Conservation (phyloP, 2,329 filamentous ascomycete genomes). For the Hymenoscyphus infarciens region DNA sequence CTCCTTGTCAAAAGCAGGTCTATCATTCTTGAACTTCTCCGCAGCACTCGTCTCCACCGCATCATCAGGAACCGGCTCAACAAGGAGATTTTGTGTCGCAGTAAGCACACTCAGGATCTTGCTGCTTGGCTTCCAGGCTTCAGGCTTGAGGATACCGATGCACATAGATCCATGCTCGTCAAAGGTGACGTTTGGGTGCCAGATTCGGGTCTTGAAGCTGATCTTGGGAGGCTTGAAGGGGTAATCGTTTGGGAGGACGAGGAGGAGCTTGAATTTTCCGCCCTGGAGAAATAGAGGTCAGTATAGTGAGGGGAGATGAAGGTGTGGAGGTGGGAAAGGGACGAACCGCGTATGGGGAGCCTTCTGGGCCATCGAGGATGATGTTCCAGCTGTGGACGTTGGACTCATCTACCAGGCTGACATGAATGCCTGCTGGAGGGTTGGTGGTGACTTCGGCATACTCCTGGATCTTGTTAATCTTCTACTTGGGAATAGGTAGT, state of each 20-base stretch:
- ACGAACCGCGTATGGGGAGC: constrained; percentile 62
- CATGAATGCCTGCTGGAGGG: constrained; percentile 54
- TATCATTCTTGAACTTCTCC: constrained; percentile 64
- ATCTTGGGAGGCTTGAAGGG: constrained; percentile 71
- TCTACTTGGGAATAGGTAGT: background rate
- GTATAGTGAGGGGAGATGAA: background rate
- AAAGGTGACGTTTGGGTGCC: constrained; percentile 72
- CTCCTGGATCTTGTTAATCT: constrained; percentile 45
- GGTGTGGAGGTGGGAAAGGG: background rate
- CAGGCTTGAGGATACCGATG: constrained; percentile 64
- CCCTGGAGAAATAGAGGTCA: constrained; percentile 40
- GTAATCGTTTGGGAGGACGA: constrained; percentile 66
- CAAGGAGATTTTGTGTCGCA: constrained; percentile 60
- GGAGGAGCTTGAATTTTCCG: constrained; percentile 62
- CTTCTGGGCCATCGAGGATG: constrained; percentile 60
- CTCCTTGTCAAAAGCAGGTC: constrained; percentile 59
- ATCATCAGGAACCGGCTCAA: constrained; percentile 68
- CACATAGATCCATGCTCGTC: constrained; percentile 74
- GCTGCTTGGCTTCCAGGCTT: constrained; percentile 71
- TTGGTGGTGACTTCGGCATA: constrained; percentile 52
- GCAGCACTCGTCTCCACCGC: constrained; percentile 66
- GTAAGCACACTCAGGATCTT: constrained; percentile 63
- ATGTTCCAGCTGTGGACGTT: constrained; percentile 68
- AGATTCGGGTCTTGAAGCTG: constrained; percentile 69
- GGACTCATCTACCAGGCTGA: constrained; percentile 56